Conservation (phyloP, 2,329 filamentous ascomycete species). For the Claviceps pusilla region DNA sequence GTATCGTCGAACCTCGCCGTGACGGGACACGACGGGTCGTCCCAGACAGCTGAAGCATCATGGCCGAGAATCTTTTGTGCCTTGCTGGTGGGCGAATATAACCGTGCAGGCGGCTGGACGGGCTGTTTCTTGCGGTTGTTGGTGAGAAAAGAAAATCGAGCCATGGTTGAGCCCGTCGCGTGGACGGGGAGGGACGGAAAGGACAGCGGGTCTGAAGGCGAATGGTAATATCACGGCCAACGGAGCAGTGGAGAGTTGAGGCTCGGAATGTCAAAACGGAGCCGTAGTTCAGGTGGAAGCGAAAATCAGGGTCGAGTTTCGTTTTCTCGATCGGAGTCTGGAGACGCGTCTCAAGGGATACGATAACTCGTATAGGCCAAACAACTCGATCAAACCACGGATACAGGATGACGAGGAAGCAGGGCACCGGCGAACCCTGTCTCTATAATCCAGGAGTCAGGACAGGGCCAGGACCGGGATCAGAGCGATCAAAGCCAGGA, state of each 20-base stretch:
- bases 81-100: conserved; percentile 30
- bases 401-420: not conserved
- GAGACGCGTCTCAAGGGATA: not conserved
- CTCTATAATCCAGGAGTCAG: not conserved
- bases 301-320: not conserved
- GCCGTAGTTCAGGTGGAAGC: not conserved
- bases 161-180: conserved; percentile 15
- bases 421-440: not conserved
- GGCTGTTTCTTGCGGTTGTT: conserved; percentile 31
- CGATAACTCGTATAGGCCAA: not conserved
- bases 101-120: conserved; percentile 14
- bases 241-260: not conserved
- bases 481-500: not conserved
- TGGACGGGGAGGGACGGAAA: not conserved
- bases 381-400: not conserved
- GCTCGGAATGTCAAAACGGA: not conserved
- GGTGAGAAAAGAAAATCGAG: conserved; percentile 34
- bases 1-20: conserved; percentile 12
- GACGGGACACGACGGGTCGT: conserved; percentile 26
- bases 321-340: not conserved
- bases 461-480: not conserved
- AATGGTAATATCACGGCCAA: not conserved
- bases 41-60: conserved; percentile 26
- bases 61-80: conserved; percentile 36
- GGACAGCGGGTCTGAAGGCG: not conserved